These are phyloP conservation scores for Trichosporon faecale DNA, from an alignment of 1,284 basidiomycete genomes.

Conservation along the genomic window DNA sequence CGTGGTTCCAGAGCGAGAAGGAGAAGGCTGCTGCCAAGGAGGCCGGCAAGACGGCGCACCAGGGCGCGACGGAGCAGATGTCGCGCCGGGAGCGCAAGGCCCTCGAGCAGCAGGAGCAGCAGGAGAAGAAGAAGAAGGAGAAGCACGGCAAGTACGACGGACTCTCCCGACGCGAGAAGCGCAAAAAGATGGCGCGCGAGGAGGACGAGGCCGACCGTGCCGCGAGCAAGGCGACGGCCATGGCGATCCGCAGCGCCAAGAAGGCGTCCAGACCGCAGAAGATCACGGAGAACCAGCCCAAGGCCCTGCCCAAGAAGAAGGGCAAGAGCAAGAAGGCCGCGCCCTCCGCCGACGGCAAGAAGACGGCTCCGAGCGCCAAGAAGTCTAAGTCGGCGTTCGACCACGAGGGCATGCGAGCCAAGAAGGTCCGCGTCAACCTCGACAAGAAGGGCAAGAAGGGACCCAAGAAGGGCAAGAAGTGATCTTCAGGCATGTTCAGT, in stretches of 20 bases:
- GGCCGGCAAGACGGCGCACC: constrained; percentile 67
- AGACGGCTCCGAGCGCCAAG: constrained; percentile 13
- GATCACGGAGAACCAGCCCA: constrained; percentile 49
- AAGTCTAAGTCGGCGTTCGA: constrained; percentile 38
- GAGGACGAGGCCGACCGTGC: constrained; percentile 63
- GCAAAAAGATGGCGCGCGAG: constrained; percentile 78
- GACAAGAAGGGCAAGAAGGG: constrained; percentile 44
- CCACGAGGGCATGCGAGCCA: constrained; percentile 48
- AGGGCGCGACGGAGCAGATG: constrained; percentile 29
- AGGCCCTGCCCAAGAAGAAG: constrained; percentile 19
- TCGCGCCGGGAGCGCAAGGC: constrained; percentile 50
- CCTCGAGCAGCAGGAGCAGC: constrained; percentile 5
- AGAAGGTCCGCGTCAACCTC: constrained; percentile 42
- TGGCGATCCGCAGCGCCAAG: constrained; percentile 81
- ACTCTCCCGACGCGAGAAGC: constrained; percentile 74
- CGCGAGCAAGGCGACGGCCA: constrained; percentile 60
- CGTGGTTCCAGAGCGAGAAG: constrained; percentile 92
- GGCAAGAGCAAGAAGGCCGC: constrained; percentile 25
- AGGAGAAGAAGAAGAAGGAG: constrained; percentile 55
- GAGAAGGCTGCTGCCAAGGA: constrained; percentile 78
- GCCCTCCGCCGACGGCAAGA: constrained; percentile 17
- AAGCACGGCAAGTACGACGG: constrained; percentile 81
- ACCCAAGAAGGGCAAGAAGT: constrained; percentile 30
- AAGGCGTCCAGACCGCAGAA: constrained; percentile 64
- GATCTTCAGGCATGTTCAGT: not conserved